Evolutionary conservation across 257 asterid genomes (phyloP).

Genomic region (Lycium ferocissimum): DNA sequence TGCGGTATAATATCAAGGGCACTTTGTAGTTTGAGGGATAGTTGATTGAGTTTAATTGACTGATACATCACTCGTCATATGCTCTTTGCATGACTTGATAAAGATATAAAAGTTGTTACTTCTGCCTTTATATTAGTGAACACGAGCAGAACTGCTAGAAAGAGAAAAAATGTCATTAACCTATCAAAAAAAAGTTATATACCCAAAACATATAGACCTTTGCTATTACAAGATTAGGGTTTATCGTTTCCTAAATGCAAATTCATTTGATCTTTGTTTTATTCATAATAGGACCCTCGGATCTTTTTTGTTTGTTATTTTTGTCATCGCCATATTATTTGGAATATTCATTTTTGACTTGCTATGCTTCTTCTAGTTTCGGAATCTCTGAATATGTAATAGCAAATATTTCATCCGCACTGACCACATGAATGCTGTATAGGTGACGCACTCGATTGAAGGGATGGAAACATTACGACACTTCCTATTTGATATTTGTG

Average conservation of each 20-base stretch:
- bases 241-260: background rate
- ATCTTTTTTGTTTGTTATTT: constrained; percentile 4
- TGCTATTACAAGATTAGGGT: background rate
- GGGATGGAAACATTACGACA: constrained; percentile 87
- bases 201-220: background rate
- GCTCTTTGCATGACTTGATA: background rate
- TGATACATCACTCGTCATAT: background rate
- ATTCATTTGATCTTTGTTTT: background rate
- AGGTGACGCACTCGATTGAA: constrained; percentile 95
- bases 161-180: background rate
- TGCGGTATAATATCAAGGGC: background rate
- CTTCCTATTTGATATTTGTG: constrained; percentile 83
- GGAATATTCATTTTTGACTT: background rate
- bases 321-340: background rate
- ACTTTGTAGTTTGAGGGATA: background rate
- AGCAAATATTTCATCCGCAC: background rate
- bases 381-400: constrained; percentile 30
- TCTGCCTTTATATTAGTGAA: background rate
- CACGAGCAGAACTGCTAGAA: background rate
- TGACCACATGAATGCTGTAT: constrained; percentile 31
- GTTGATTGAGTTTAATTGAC: background rate
- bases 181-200: background rate
- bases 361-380: background rate
- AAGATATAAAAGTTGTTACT: background rate
- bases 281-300: background rate